These are phyloP conservation scores for Eleusine coracana DNA, from an alignment of 176 grass and related monocot genomes.

Conservation along the genomic window DNA sequence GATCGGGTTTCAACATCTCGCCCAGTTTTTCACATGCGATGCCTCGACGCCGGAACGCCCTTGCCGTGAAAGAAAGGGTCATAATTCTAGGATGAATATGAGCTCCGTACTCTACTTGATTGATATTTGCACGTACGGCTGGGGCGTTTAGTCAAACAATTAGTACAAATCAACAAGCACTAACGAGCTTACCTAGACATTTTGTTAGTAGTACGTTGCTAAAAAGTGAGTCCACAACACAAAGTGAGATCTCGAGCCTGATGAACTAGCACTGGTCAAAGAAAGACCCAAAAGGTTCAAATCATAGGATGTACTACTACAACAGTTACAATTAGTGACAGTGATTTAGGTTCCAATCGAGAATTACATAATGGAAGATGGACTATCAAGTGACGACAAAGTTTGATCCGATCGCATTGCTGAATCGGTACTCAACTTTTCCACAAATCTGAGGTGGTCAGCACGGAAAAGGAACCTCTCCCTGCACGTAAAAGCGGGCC, in stretches of 20 bases:
- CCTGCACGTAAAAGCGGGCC: conserved; percentile 42
- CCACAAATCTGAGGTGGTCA: conserved; percentile 35
- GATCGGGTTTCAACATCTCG: neutral
- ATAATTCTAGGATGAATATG: neutral
- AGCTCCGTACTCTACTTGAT: neutral
- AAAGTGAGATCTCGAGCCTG: neutral
- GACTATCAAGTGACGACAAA: neutral
- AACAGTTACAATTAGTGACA: neutral
- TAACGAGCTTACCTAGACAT: neutral
- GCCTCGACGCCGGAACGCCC: neutral
- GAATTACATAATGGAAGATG: neutral
- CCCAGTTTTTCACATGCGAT: neutral
- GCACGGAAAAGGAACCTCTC: neutral
- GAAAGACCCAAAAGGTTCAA: neutral
- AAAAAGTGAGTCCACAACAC: neutral
- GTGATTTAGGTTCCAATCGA: neutral
- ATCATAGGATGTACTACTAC: neutral
- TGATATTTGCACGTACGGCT: neutral
- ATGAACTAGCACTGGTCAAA: neutral
- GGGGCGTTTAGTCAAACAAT: neutral
- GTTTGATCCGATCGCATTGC: neutral
- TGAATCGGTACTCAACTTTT: conserved; percentile 23
- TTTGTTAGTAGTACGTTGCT: neutral
- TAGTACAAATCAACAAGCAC: neutral
- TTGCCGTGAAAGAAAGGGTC: neutral